phyloP scores from a whole-genome alignment of 2,329 filamentous ascomycete species.

The Hymenoscyphus occultus region DNA sequence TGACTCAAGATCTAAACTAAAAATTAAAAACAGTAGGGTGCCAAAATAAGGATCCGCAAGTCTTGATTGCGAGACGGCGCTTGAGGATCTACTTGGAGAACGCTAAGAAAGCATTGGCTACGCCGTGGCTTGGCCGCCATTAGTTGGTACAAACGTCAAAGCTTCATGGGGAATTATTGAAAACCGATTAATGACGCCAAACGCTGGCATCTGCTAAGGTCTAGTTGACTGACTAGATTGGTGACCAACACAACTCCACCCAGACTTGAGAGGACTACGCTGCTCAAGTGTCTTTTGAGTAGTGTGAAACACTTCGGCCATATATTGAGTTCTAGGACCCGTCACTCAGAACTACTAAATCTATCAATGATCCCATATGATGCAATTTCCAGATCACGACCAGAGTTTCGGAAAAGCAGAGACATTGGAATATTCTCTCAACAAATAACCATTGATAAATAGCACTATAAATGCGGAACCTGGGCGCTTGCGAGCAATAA shows the following conservation, averaged over 20 bases:
- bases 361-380: not conserved
- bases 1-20: not conserved
- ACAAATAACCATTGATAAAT: not conserved
- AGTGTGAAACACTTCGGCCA: not conserved
- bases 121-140: not conserved
- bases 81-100: not conserved
- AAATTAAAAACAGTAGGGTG: not conserved
- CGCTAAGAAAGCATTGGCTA: conserved; percentile 1
- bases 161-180: not conserved
- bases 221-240: no score
- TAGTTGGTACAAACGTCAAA: not conserved
- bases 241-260: no score
- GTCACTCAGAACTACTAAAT: no score
- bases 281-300: no score
- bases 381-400: not conserved
- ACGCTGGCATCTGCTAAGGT: no score
- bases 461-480: conserved; percentile 63
- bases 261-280: no score
- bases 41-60: not conserved
- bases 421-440: not conserved
- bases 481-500: conserved; percentile 72
- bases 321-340: not conserved
- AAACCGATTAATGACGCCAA: no score
- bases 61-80: not conserved
- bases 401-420: not conserved